Evolutionary conservation across 495 filamentous ascomycete genomes (phyloP).

Genomic region (Neurospora discreta): DNA sequence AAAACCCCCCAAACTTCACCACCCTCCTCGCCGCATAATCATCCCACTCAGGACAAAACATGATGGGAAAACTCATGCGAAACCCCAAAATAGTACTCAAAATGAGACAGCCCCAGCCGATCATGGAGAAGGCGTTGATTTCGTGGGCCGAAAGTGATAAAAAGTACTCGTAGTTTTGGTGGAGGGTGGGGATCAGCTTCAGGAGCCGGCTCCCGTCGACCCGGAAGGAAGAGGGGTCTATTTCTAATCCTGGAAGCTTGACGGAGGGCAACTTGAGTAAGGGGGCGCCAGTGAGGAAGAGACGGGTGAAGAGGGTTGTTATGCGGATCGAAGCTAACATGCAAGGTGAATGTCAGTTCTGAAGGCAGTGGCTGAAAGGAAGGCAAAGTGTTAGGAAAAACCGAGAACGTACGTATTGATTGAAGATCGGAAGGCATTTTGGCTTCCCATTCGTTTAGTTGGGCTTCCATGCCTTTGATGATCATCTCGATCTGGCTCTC

Average conservation of each 20-base stretch:
- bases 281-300: constrained; percentile 27
- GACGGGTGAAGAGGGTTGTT: constrained; percentile 18
- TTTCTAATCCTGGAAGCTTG: neutral
- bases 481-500: constrained; percentile 30
- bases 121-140: constrained; percentile 21
- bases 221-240: neutral
- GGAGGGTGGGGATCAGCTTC: constrained; percentile 8
- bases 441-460: constrained; percentile 27
- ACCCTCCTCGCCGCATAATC: constrained; percentile 16
- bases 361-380: neutral
- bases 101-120: constrained; percentile 27
- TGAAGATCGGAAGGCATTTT: constrained; percentile 19
- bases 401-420: constrained; percentile 5
- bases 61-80: constrained; percentile 29
- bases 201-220: constrained; percentile 8
- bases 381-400: neutral
- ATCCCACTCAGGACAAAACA: constrained; percentile 28
- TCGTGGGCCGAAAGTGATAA: constrained; percentile 8
- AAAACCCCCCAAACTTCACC: constrained; percentile 21
- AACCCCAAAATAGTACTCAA: constrained; percentile 28
- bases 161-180: constrained; percentile 20
- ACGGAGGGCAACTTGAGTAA: constrained; percentile 18
- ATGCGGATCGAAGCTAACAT: constrained; percentile 22
- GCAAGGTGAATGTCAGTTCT: neutral
- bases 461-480: constrained; percentile 30